These are phyloP conservation scores for Myrica gale DNA, from an alignment of 306 rosid species.

Conservation along the genomic window DNA sequence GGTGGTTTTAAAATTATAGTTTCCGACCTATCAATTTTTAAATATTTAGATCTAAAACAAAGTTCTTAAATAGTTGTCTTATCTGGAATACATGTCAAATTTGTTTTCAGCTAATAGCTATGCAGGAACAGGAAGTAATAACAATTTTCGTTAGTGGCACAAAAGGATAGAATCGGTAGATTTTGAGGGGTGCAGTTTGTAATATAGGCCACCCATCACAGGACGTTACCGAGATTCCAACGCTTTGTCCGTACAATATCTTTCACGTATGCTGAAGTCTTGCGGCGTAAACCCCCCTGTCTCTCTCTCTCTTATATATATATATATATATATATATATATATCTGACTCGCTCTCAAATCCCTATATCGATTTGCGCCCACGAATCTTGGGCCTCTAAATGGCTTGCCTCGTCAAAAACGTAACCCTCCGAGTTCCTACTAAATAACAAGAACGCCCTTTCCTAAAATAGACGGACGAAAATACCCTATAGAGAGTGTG, in stretches of 20 bases:
- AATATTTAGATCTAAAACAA: too few relatives aligned
- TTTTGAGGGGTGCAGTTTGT: background rate
- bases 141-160: background rate
- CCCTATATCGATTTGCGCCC: constrained; percentile 59
- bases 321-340: too few relatives aligned
- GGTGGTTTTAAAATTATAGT: too few relatives aligned
- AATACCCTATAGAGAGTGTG: constrained; percentile 7
- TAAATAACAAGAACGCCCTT: constrained; percentile 23
- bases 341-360: constrained; percentile 41
- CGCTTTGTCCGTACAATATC: constrained; percentile 30
- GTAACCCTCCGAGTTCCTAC: background rate
- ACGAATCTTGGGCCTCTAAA: constrained; percentile 44
- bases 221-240: constrained; percentile 24
- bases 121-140: too few relatives aligned
- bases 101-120: too few relatives aligned
- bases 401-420: background rate
- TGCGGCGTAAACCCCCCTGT: constrained; percentile 21
- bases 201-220: background rate
- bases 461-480: background rate
- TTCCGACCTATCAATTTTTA: too few relatives aligned
- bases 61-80: too few relatives aligned
- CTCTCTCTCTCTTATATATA: background rate
- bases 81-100: too few relatives aligned
- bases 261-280: background rate
- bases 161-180: constrained; percentile 5